These are phyloP conservation scores for Lachancea thermotolerans DNA, from an alignment of 805 yeast species.

Conservation along the genomic window DNA sequence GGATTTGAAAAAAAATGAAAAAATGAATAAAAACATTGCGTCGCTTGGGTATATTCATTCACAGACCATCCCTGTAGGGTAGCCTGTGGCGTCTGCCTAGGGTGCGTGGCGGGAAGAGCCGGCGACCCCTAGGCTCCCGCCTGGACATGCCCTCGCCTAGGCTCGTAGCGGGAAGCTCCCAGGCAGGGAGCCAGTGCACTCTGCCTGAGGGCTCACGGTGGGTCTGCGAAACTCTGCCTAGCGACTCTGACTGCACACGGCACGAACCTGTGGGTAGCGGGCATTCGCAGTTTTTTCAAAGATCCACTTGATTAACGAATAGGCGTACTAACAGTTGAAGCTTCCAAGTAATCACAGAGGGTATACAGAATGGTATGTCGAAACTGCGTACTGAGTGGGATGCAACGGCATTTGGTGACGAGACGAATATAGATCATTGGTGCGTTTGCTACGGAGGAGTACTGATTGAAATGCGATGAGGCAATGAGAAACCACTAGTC, in stretches of 20 bases:
- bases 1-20: no score
- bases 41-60: constrained; percentile 1
- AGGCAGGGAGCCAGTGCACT: neutral
- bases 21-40: constrained; percentile 1
- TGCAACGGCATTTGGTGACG: neutral
- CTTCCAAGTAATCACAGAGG: constrained; percentile 20
- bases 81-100: neutral
- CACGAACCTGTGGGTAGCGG: neutral
- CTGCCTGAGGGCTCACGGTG: neutral
- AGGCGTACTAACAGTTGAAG: constrained; percentile 1
- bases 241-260: neutral
- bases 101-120: no score
- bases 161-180: neutral
- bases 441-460: no score
- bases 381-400: neutral
- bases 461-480: no score
- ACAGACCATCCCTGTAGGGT: no score
- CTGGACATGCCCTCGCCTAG: neutral
- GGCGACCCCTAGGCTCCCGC: neutral
- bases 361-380: constrained; percentile 27
- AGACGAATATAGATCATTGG: neutral
- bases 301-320: neutral
- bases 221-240: neutral
- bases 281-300: constrained; percentile 1
- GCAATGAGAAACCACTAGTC: no score